Base-by-base conservation (phyloP, 768 basidiomycete species). In the Collybiopsis confluens region DNA sequence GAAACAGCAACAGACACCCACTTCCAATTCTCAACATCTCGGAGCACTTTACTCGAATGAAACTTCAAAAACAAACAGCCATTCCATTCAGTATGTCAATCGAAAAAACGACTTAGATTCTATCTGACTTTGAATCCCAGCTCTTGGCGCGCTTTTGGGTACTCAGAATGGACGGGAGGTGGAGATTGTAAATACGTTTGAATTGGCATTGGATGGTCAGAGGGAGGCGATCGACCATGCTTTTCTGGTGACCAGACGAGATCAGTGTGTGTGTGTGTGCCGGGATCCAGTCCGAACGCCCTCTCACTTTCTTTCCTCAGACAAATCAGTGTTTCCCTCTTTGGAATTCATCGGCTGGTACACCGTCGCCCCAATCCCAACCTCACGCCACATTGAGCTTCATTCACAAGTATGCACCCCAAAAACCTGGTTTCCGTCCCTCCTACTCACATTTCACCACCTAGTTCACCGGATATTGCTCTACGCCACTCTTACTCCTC, bases 291-390 rank as follows among this genome's bases (percentile, higher is more conserved):
- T 4, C 18, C 8, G 11, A 24, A 13, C 35, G 21, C 45, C 45
- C 8, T 47, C 33, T 40, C 45, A 47, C 54, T 20, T 28, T 57
- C 52, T 42, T 20, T 49, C 40, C 45, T 41, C 68, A 98, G 96
- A 94, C 77, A 96, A 96, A 69, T 94, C 97, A 71, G 96, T 98
- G 20, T 98, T 99, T 68, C 97, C 97, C 10, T 93, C 94, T 1
- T 78, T 98, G 30, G 97, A 98, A 65, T 87, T 99, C 64, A 90
- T 99, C 47, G 97, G 97, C 7, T 99, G 97, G 97, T 99, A 99
- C 70, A 90, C 90, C 0, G 85, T 95, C 41, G 86, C 92, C 15
- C 66, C 78, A n/a, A 72, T 75, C 10, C 92, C 92, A 0, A 85
- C 85, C 1, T 62, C 79, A n/a, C 74, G 73, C 18, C 93, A 98